A percentile compares a stretch with the other conserved stretches of the same genome.
Evolutionary conservation across 2,329 filamentous ascomycete species (phyloP).

Genomic region (Xylariaceae sp.): DNA sequence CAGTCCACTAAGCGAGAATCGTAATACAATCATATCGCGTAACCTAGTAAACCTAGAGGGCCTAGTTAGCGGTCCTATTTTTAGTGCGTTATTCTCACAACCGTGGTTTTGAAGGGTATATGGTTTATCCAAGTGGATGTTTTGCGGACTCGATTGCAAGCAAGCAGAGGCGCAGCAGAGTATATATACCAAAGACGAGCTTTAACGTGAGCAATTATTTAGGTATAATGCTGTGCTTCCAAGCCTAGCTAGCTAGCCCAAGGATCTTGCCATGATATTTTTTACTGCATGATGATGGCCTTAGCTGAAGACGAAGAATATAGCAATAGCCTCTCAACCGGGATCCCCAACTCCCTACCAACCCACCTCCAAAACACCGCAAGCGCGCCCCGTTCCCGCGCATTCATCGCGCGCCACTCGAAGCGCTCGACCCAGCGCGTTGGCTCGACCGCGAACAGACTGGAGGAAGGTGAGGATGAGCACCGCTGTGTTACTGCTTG

Average conservation of each 20-base stretch:
- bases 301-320: no score
- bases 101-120: slow-evolving; percentile 24
- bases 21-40: not conserved
- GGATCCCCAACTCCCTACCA: slow-evolving; percentile 12
- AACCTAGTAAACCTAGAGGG: not conserved
- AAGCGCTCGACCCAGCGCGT: slow-evolving; percentile 15
- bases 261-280: slow-evolving; percentile 12
- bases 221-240: slow-evolving; percentile 12
- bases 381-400: slow-evolving; percentile 14
- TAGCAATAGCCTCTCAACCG: slow-evolving; percentile 9
- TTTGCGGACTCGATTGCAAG: slow-evolving; percentile 14
- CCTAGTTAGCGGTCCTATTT: not conserved
- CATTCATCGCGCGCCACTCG: slow-evolving; percentile 12
- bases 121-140: slow-evolving; percentile 23
- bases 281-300: slow-evolving; percentile 13
- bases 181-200: slow-evolving; percentile 3
- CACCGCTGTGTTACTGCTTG: no score
- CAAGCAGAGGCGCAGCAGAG: no score
- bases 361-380: slow-evolving; percentile 24
- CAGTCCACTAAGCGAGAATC: no score
- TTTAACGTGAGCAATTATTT: slow-evolving; percentile 18
- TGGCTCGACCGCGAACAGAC: slow-evolving; percentile 12
- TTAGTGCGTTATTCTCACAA: slow-evolving; percentile 20
- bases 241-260: slow-evolving; percentile 16
- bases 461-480: no score